Percentiles rank a stretch among this genome's conserved stretches.
These are phyloP conservation scores for Fusarium sp. DNA, from an alignment of 2,329 filamentous ascomycete genomes.

Conservation along the genomic window DNA sequence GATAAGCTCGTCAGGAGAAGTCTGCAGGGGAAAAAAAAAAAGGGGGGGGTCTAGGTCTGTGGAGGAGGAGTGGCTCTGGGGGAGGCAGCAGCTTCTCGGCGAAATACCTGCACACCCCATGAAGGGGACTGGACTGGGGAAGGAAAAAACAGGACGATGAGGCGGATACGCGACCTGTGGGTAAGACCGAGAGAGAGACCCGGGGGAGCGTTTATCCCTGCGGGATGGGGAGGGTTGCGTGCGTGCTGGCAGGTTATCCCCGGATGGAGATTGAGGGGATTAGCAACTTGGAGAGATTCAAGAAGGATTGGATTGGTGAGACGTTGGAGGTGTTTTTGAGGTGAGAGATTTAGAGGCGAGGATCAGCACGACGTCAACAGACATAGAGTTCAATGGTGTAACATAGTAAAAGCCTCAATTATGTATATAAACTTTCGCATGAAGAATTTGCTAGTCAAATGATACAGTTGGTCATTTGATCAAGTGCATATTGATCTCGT, in stretches of 20 bases:
- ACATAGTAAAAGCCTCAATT: neutral
- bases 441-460: neutral
- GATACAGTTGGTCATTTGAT: conserved; percentile 4
- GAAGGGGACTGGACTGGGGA: conserved; percentile 1
- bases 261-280: conserved; percentile 22
- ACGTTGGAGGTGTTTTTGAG: neutral
- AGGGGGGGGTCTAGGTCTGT: neutral
- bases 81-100: conserved; percentile 10
- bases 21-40: conserved; percentile 9
- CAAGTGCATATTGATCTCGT: neutral
- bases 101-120: neutral
- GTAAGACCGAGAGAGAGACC: conserved; percentile 17
- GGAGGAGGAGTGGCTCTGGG: conserved; percentile 28
- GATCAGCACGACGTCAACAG: neutral
- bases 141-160: neutral
- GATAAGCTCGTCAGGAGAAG: conserved; percentile 18
- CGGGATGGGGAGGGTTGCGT: neutral
- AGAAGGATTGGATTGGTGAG: conserved; percentile 4
- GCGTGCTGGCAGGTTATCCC: neutral
- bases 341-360: neutral
- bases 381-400: neutral
- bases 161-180: conserved; percentile 5
- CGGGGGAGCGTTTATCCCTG: conserved; percentile 8
- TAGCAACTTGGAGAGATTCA: neutral
- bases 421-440: neutral